These are phyloP conservation scores for Talaromyces stipitatus DNA, from an alignment of 495 filamentous ascomycete genomes.

Conservation along the genomic window DNA sequence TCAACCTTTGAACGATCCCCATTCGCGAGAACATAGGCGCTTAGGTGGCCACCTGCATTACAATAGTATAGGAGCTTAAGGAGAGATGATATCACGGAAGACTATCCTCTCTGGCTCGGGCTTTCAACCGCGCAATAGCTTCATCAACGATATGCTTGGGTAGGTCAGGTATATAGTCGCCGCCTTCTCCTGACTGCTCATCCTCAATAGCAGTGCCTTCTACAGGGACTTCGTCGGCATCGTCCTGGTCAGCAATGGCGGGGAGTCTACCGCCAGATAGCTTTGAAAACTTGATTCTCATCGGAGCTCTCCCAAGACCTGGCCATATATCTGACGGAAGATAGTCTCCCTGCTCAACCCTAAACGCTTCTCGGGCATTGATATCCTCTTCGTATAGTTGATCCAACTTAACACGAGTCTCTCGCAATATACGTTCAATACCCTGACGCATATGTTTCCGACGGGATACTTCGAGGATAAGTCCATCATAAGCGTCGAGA, in stretches of 20 bases:
- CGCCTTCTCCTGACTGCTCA: conserved; percentile 16
- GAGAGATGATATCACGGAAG: not conserved
- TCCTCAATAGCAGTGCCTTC: not conserved
- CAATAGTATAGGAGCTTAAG: not conserved
- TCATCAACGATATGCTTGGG: conserved; percentile 48
- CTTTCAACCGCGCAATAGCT: conserved; percentile 35
- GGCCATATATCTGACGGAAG: conserved; percentile 89
- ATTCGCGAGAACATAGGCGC: no score
- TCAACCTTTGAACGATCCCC: no score
- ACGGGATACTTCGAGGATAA: conserved; percentile 75
- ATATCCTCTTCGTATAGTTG: conserved; percentile 68
- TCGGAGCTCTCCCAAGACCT: conserved; percentile 53
- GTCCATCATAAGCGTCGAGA: conserved; percentile 69
- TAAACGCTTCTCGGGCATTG: conserved; percentile 69
- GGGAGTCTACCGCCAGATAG: conserved; percentile 29
- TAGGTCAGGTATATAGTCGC: conserved; percentile 44
- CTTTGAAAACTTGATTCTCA: conserved; percentile 46
- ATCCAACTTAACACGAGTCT: conserved; percentile 67
- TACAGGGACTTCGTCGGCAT: not conserved
- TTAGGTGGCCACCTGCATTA: no score
- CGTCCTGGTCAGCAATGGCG: not conserved
- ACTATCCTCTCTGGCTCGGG: conserved; percentile 14
- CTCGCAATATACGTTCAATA: conserved; percentile 64
- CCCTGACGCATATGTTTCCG: conserved; percentile 62
- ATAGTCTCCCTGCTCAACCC: conserved; percentile 73